A percentile compares a stretch with the other conserved stretches of the same genome.
These are phyloP conservation scores for Aspergillus spinulosporus DNA, from an alignment of 2,329 filamentous ascomycete species.

Conservation along the genomic window DNA sequence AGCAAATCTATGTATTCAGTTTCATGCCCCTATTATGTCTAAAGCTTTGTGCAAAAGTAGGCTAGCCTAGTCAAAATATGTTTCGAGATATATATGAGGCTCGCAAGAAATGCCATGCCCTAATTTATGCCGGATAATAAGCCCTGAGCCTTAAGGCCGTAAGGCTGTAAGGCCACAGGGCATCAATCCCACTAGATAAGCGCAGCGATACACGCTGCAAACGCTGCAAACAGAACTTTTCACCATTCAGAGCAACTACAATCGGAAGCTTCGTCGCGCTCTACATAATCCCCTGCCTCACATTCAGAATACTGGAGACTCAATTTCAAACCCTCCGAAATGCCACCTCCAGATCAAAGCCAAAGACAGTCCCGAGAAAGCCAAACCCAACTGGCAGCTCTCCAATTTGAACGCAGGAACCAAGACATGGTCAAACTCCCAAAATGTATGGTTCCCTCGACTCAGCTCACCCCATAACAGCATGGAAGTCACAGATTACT, in stretches of 20 bases:
- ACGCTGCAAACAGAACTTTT: constrained; percentile 10
- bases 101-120: too few relatives aligned
- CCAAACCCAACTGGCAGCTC: constrained; percentile 4
- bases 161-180: neutral
- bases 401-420: constrained; percentile 44
- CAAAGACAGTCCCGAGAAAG: neutral
- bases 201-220: constrained; percentile 2
- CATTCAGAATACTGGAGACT: neutral
- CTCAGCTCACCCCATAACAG: neutral
- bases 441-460: constrained; percentile 30
- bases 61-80: too few relatives aligned
- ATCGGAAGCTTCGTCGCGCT: neutral
- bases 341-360: neutral
- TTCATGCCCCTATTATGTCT: too few relatives aligned
- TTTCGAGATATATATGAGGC: too few relatives aligned
- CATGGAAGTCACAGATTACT: neutral
- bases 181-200: neutral
- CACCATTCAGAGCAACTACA: neutral
- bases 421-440: constrained; percentile 38
- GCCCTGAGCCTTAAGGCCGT: neutral
- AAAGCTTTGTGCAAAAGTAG: too few relatives aligned
- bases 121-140: too few relatives aligned
- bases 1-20: too few relatives aligned
- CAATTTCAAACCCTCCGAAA: neutral
- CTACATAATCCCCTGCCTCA: neutral